These are phyloP conservation scores for Populus euphratica DNA, from an alignment of 345 rosid species.

Conservation along the genomic window DNA sequence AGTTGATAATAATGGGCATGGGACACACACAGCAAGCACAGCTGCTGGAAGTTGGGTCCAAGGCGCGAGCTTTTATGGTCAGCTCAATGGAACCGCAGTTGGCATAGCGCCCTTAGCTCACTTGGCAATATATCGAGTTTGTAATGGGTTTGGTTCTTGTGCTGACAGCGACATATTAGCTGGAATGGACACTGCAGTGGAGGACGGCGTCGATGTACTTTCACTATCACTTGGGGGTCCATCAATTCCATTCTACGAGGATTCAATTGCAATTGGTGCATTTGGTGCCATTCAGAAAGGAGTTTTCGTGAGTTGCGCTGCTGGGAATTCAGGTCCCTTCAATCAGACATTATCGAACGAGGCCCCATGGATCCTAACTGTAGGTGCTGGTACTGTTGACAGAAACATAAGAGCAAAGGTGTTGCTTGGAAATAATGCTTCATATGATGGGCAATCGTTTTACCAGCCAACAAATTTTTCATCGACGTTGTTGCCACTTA, in stretches of 20 bases:
- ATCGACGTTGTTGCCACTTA: too few relatives aligned
- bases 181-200: constrained; percentile 58
- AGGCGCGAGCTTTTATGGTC: constrained; percentile 23
- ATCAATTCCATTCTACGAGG: constrained; percentile 19
- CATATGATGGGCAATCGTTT: too few relatives aligned
- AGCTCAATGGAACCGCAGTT: constrained; percentile 53
- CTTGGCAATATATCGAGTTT: constrained; percentile 59
- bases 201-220: constrained; percentile 60
- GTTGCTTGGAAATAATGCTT: too few relatives aligned
- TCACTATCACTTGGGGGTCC: constrained; percentile 46
- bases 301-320: constrained; percentile 37
- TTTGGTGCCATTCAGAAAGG: constrained; percentile 31
- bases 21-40: constrained; percentile 21
- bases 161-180: constrained; percentile 49
- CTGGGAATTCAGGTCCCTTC: constrained; percentile 37
- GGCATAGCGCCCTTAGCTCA: constrained; percentile 41
- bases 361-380: constrained; percentile 42
- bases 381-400: constrained; percentile 38
- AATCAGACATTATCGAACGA: constrained; percentile 12
- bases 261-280: constrained; percentile 33
- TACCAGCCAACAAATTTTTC: too few relatives aligned
- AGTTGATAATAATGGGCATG: constrained; percentile 20
- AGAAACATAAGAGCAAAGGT: constrained; percentile 22
- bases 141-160: constrained; percentile 37
- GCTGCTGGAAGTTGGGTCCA: constrained; percentile 53